Evolutionary conservation across 805 yeast genomes (phyloP).

Genomic region (Dipodascopsis tothii): DNA sequence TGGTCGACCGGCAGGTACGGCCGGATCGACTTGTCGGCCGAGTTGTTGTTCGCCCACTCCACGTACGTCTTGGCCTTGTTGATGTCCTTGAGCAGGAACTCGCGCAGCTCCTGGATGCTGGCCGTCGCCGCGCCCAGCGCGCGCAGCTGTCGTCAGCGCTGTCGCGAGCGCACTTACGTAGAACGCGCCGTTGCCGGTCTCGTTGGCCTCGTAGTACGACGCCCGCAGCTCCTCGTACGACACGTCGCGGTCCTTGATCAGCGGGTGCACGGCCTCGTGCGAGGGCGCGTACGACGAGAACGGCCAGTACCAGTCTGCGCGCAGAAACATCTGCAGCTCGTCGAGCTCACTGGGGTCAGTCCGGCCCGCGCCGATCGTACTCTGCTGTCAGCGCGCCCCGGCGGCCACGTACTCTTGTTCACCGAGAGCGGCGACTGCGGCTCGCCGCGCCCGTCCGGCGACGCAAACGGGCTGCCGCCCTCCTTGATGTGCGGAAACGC

Average conservation of each 20-base stretch:
- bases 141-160: no score
- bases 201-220: slow-evolving; percentile 5
- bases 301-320: no score
- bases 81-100: slow-evolving; percentile 3
- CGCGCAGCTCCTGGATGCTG: background rate
- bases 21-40: slow-evolving; percentile 2
- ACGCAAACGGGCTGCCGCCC: no score
- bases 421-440: no score
- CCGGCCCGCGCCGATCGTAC: no score
- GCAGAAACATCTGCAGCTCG: no score
- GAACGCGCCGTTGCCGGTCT: background rate
- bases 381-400: no score
- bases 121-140: no score
- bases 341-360: no score
- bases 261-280: slow-evolving; percentile 1
- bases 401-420: no score
- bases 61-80: slow-evolving; percentile 4
- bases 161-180: slow-evolving; percentile 1
- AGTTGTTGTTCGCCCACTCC: slow-evolving; percentile 1
- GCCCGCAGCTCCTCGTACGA: slow-evolving; percentile 14
- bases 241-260: slow-evolving; percentile 10
- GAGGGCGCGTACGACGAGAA: slow-evolving; percentile 5
- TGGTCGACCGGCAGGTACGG: slow-evolving; percentile 4
- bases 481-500: background rate
- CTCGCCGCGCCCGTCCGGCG: no score